Evolutionary conservation across 805 yeast genomes (phyloP), one percentile per base, ranked within the genome.

Genomic region (Barnettozyma californica): DNA sequence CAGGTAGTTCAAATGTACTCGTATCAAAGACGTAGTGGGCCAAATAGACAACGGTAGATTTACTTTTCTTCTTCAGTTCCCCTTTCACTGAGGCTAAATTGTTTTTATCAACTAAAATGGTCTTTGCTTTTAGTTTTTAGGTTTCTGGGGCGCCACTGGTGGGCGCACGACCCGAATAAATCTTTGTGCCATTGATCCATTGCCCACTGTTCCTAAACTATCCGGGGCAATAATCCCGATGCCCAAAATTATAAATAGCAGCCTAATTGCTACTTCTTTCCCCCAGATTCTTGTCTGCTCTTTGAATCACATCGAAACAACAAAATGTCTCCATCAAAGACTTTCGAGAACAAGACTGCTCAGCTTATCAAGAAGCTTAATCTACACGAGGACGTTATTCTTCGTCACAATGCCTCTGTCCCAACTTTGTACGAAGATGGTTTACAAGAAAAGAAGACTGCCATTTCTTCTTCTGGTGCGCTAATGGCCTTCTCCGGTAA

Each of bases 351-450:
- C 41, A 47, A 53, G 46, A 47, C 52, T 29, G 53, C 60, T 29
- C 53, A 56, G 18, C 43, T 62, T 41, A 56, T 59, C 44, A 48
- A 58, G 44, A 54, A 65, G 47, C 61, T 78, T 43, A 76, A 75
- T 36, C 74, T 86, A 52, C 75, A 76, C 56, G 76, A 76, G 39
- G 91, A 83, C 40, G 84, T 84, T 18, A 65, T 71, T 21, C 80
- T 86, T 57, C 86, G 89, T 66, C 95, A 92, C 76, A 92, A 94
- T 68, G 90, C 98, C 44, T 85, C 97, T 37, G 87, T 91, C 27
- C 95, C 98, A 57, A 80, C 88, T 41, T 76, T 92, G 53, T 94
- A 92, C 74, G 98, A 92, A 69, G 99, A 94, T 66, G 98, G 95
- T 53, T 76, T 92, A 53, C 73, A 79, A 56, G 99, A 92, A 73